These are phyloP conservation scores for Ustilago esculenta DNA, from an alignment of 1,284 basidiomycete genomes.

Conservation along the genomic window DNA sequence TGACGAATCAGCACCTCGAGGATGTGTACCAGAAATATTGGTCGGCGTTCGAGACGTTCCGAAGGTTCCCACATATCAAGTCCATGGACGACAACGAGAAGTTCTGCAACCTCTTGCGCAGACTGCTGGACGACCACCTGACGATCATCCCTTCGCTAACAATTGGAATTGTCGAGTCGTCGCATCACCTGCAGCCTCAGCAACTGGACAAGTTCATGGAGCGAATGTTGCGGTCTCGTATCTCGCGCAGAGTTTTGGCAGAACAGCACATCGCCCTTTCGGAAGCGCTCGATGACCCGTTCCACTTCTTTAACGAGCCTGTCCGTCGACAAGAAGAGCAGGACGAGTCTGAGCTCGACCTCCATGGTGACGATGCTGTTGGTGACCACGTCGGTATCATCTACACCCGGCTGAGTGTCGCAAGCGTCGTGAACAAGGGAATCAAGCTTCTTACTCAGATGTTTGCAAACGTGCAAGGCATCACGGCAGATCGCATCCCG, in stretches of 20 bases:
- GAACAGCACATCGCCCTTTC: constrained; percentile 89
- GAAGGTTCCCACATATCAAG: constrained; percentile 78
- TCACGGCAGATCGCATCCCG: constrained; percentile 70
- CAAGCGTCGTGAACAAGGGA: constrained; percentile 70
- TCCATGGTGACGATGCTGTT: constrained; percentile 12
- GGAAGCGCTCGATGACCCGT: constrained; percentile 69
- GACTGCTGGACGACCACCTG: constrained; percentile 77
- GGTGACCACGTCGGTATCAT: constrained; percentile 82
- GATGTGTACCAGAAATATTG: constrained; percentile 78
- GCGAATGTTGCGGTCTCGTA: constrained; percentile 87
- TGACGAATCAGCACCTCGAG: constrained; percentile 83
- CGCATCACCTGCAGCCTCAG: constrained; percentile 81
- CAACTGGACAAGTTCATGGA: constrained; percentile 86
- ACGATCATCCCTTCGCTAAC: constrained; percentile 54
- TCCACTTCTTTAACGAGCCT: constrained; percentile 56
- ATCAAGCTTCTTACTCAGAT: constrained; percentile 77
- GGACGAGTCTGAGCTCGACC: constrained; percentile 5
- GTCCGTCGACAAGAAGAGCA: constrained; percentile 3
- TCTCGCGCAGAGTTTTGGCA: constrained; percentile 85
- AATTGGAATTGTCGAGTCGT: constrained; percentile 68
- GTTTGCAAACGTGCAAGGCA: constrained; percentile 72
- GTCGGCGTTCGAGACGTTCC: constrained; percentile 71
- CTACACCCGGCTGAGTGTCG: constrained; percentile 78
- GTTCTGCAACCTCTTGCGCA: constrained; percentile 79
- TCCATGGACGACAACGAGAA: constrained; percentile 79